Evolutionary conservation across 192 early-diverging fungal species (phyloP).

Genomic region (Linnemannia zychae): DNA sequence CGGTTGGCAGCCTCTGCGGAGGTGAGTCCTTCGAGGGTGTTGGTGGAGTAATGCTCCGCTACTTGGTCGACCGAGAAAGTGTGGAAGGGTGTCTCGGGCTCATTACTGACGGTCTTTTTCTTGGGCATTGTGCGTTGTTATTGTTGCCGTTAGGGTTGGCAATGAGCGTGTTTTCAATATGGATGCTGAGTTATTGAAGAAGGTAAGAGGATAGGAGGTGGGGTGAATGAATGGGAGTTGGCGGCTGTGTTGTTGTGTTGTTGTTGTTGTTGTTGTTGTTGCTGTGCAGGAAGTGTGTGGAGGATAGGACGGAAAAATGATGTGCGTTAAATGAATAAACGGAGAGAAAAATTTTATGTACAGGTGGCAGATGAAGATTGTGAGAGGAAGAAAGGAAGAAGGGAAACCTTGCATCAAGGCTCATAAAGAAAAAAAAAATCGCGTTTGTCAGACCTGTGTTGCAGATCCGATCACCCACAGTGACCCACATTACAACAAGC

Average conservation of each 20-base stretch:
- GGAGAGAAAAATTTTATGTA: too few relatives aligned
- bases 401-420: not conserved
- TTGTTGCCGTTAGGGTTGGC: not conserved
- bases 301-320: too few relatives aligned
- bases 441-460: too few relatives aligned
- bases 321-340: too few relatives aligned
- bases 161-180: not conserved
- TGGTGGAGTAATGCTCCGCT: constrained; percentile 10
- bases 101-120: constrained; percentile 1
- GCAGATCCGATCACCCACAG: too few relatives aligned
- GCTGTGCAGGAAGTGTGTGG: too few relatives aligned
- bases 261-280: not conserved
- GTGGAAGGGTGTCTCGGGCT: constrained; percentile 29
- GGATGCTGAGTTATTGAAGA: not conserved
- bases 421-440: too few relatives aligned
- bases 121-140: not conserved
- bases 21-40: constrained; percentile 72
- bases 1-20: constrained; percentile 76
- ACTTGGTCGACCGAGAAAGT: constrained; percentile 21
- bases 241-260: not conserved
- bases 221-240: too few relatives aligned
- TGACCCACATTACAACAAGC: too few relatives aligned
- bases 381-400: not conserved
- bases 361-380: not conserved
- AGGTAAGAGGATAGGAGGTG: too few relatives aligned